These are phyloP conservation scores for Venturia asperata DNA, from an alignment of 2,329 filamentous ascomycete genomes.

Conservation along the genomic window DNA sequence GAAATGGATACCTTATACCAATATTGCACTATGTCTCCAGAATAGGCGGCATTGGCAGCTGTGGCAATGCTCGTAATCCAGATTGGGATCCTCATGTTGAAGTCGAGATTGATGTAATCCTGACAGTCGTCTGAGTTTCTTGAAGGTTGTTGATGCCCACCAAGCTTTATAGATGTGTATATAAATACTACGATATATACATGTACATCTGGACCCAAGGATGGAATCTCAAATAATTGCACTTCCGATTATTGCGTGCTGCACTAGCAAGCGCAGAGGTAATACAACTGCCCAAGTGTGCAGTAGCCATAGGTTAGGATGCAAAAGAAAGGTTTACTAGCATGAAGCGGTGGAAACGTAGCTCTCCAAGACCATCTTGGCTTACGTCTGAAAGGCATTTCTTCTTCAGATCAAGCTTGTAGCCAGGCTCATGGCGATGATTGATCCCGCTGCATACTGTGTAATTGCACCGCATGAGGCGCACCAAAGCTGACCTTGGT, in stretches of 20 bases:
- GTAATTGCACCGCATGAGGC: neutral
- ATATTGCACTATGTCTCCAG: constrained; percentile 25
- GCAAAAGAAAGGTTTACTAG: neutral
- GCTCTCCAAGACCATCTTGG: neutral
- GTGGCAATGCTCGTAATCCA: constrained; percentile 9
- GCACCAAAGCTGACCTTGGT: neutral
- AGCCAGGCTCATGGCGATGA: neutral
- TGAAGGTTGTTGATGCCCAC: too few species aligned
- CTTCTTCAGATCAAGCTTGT: neutral
- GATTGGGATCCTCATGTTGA: neutral
- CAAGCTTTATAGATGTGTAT: neutral
- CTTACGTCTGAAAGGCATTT: neutral
- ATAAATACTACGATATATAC: too few species aligned
- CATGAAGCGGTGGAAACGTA: neutral
- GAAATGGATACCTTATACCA: constrained; percentile 21
- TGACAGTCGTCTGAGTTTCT: neutral
- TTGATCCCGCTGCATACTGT: neutral
- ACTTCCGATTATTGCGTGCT: neutral
- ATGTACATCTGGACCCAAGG: too few species aligned
- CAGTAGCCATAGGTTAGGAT: neutral
- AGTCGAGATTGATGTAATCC: neutral
- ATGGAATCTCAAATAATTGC: neutral
- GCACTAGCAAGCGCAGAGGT: neutral
- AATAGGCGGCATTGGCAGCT: constrained; percentile 21
- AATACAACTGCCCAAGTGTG: neutral